These are phyloP conservation scores for Arachnopeziza araneosa DNA, from an alignment of 2,329 filamentous ascomycete species.

Conservation along the genomic window DNA sequence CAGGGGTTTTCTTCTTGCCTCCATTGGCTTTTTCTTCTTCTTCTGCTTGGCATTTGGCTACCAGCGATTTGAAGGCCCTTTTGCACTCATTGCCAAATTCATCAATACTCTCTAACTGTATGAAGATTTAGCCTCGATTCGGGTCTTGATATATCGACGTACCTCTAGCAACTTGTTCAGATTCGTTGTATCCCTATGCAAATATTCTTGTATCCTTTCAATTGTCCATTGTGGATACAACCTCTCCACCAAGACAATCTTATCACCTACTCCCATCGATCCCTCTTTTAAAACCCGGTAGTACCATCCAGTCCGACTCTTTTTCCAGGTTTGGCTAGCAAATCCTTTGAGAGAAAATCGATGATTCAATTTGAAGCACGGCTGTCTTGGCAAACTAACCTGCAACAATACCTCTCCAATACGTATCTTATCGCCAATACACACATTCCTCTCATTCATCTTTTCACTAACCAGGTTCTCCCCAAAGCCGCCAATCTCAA, in stretches of 20 bases:
- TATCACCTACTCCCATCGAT: slow-evolving; percentile 48
- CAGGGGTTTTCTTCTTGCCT: slow-evolving; percentile 22
- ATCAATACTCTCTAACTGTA: slow-evolving; percentile 32
- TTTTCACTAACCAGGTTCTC: slow-evolving; percentile 55
- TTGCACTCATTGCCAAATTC: slow-evolving; percentile 38
- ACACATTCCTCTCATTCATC: slow-evolving; percentile 60
- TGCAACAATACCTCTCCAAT: slow-evolving; percentile 47
- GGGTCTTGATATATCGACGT: not conserved
- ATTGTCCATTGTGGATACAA: slow-evolving; percentile 56
- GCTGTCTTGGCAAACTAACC: slow-evolving; percentile 55
- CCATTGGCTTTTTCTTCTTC: slow-evolving; percentile 22
- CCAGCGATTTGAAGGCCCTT: slow-evolving; percentile 45
- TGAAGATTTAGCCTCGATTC: not conserved
- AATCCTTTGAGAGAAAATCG: slow-evolving; percentile 60
- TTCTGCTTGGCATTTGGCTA: slow-evolving; percentile 38
- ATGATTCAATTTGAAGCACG: slow-evolving; percentile 65
- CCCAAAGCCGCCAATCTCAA: slow-evolving; percentile 55
- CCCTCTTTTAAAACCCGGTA: slow-evolving; percentile 56
- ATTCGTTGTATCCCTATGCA: slow-evolving; percentile 48
- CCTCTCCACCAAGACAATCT: slow-evolving; percentile 50
- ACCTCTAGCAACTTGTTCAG: slow-evolving; percentile 43
- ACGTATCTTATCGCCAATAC: slow-evolving; percentile 56
- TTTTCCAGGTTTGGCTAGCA: slow-evolving; percentile 50
- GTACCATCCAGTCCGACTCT: slow-evolving; percentile 59
- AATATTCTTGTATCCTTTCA: slow-evolving; percentile 55